These are phyloP conservation scores for Halteria grandinella DNA, from an alignment of 73 alveolate species.

Conservation along the genomic window DNA sequence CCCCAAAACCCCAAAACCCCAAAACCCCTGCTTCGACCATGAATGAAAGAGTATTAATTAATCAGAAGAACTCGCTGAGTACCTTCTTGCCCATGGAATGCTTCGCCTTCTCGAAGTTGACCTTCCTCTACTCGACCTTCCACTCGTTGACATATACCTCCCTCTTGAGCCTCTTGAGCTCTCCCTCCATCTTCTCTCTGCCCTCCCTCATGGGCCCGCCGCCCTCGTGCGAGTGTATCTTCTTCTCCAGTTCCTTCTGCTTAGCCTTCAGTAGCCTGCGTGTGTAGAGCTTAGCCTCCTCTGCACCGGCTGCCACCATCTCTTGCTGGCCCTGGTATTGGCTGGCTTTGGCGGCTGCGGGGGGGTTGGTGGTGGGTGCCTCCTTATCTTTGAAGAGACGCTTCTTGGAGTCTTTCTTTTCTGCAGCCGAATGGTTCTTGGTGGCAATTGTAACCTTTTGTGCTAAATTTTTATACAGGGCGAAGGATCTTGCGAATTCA, in stretches of 20 bases:
- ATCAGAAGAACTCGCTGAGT: conserved; percentile 24
- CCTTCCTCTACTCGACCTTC: conserved; percentile 27
- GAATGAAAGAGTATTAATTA: no score
- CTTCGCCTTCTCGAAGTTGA: conserved; percentile 35
- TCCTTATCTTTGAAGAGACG: no score
- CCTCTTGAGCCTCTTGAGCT: conserved; percentile 20
- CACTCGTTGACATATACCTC: conserved; percentile 39
- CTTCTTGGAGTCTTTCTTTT: no score
- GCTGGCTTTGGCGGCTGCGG: conserved; percentile 1
- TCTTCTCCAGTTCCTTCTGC: conserved; percentile 43
- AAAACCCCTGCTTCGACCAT: no score
- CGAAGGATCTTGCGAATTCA: conserved; percentile 54
- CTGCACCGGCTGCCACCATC: not conserved
- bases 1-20: no score
- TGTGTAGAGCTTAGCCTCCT: conserved; percentile 10
- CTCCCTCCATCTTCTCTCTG: conserved; percentile 28
- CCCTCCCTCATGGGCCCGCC: no score
- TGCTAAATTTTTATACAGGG: conserved; percentile 19
- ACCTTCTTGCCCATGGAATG: conserved; percentile 25
- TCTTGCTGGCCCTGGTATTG: conserved; percentile 12
- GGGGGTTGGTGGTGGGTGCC: no score
- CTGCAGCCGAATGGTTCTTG: not conserved
- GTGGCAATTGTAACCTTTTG: not conserved
- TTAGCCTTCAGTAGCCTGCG: conserved; percentile 22
- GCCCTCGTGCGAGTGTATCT: not conserved